phyloP scores from a whole-genome alignment of 768 basidiomycete genomes.

The Tulasnella sp. region DNA sequence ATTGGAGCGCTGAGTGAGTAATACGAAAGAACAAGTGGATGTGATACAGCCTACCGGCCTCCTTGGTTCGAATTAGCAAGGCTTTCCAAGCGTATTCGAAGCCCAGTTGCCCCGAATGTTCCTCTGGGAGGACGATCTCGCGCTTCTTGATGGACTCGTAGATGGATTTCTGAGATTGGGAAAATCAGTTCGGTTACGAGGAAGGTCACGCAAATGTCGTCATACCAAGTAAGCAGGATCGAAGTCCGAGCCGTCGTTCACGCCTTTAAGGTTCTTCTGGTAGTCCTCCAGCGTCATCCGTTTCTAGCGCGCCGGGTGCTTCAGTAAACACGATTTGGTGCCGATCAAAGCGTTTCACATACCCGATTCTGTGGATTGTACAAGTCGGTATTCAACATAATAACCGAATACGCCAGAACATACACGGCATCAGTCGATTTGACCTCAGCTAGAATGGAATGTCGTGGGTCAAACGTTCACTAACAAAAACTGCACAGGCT shows the following conservation, averaged over 20 bases:
- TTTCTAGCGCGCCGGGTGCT: constrained; percentile 56
- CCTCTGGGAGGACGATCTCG: constrained; percentile 97
- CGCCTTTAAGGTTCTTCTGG: constrained; percentile 83
- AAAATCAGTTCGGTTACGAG: background rate
- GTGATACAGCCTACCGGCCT: constrained; percentile 54
- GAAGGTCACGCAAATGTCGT: background rate
- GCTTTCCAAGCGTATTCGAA: constrained; percentile 99
- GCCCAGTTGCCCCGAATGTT: constrained; percentile 91
- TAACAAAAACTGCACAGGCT: constrained; percentile 29
- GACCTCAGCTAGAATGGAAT: constrained; percentile 61
- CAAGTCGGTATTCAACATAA: constrained; percentile 96
- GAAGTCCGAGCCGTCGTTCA: constrained; percentile 83
- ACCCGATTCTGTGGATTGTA: constrained; percentile 92
- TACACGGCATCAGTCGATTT: constrained; percentile 90
- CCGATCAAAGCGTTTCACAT: constrained; percentile 38
- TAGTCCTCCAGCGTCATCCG: constrained; percentile 97
- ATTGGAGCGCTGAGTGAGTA: background rate
- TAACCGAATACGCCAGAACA: constrained; percentile 90
- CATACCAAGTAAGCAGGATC: constrained; percentile 78
- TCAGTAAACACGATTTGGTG: background rate
- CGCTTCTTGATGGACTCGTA: constrained; percentile 91
- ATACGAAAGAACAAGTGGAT: background rate
- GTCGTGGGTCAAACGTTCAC: background rate
- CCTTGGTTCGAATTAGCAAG: constrained; percentile 71
- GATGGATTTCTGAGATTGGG: constrained; percentile 61